Base-by-base conservation (phyloP, 2,329 filamentous ascomycete species). In the Diaporthe destruens region DNA sequence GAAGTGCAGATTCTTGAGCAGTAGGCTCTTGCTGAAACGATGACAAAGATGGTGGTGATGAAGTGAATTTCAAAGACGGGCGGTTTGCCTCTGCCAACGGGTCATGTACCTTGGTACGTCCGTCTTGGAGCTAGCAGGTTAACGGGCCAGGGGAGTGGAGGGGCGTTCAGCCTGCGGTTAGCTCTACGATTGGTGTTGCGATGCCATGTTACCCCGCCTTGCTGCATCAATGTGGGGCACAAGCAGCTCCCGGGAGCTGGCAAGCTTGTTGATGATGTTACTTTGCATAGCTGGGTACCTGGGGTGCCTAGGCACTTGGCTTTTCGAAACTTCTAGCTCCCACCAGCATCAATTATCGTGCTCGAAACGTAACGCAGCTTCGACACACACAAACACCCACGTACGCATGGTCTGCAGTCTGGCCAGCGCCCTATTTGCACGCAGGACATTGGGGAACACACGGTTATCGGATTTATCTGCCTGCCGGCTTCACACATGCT, bases 261-360 rank as follows among this genome's bases (percentile, higher is more conserved):
- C 36, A 20, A 65, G 61, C 61, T 65, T 65, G 61, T 39, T 39
- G 61, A 65, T 65, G 59, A 65, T 65, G 61, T 65, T 65, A 65
- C 61, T 65, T 51, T 65, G 61, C 61, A 65, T 51, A 29, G 44
- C 44, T 11, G 44, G 59, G 61, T 51, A 51, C 61, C 20, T 65
- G 18, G 47, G 25, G n/a, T 25, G 5, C 29, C 29, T 29, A 29
- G 7, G n/a, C n/a, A n/a, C n/a, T n/a, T 25, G 3, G 18, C 18
- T 16, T 18, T 20, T 65, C 44, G 61, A 65, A 65, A 51, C 61
- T 65, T 65, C 44, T 51, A 65, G 59, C 59, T 51, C 29, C 18
- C 25, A n/a, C 59, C 42, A 65, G 59, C 25, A 34, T 49, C 29
- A 34, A 47, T 2, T 42, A 29, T 20, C 44, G 29, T n/a, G 11